Evolutionary conservation across 331 rosid species (phyloP).

Genomic region (Telfairia occidentalis): DNA sequence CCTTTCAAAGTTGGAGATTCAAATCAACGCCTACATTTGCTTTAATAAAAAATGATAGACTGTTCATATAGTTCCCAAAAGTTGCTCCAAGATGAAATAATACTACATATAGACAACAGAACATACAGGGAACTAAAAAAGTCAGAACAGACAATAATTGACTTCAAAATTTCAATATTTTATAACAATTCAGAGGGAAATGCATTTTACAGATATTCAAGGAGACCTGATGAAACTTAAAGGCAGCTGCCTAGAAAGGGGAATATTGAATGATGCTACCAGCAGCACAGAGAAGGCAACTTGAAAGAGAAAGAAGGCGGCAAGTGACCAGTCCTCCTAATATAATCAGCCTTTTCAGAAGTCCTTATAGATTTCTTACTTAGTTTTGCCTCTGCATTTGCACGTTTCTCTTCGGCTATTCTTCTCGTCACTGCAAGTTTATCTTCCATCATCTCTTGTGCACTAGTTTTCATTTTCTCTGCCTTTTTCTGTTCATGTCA

Average conservation of each 20-base stretch:
- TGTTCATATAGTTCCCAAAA: too few species aligned
- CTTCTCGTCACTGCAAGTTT: slow-evolving; percentile 61
- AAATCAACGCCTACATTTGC: too few species aligned
- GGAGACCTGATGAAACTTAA: not conserved
- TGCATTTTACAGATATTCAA: slow-evolving; percentile 7
- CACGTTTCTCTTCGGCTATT: slow-evolving; percentile 69
- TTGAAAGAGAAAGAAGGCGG: slow-evolving; percentile 77
- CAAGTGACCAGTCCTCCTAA: slow-evolving; percentile 75
- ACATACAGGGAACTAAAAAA: not conserved
- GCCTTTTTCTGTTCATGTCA: slow-evolving; percentile 50
- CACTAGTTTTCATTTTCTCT: slow-evolving; percentile 72
- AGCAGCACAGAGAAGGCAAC: slow-evolving; percentile 66
- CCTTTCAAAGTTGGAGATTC: too few species aligned
- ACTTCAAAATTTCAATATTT: slow-evolving; percentile 6
- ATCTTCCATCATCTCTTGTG: slow-evolving; percentile 58
- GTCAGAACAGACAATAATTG: not conserved
- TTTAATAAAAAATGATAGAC: too few species aligned
- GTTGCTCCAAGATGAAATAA: not conserved
- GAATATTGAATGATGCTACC: slow-evolving; percentile 26
- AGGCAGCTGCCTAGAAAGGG: not conserved
- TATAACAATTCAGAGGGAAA: not conserved
- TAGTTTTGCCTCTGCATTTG: slow-evolving; percentile 67
- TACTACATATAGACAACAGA: not conserved
- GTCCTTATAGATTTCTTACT: slow-evolving; percentile 68
- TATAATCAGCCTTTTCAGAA: slow-evolving; percentile 70